phyloP scores from a whole-genome alignment of 176 grass and related monocot species.

The Saccharum spontaneum region DNA sequence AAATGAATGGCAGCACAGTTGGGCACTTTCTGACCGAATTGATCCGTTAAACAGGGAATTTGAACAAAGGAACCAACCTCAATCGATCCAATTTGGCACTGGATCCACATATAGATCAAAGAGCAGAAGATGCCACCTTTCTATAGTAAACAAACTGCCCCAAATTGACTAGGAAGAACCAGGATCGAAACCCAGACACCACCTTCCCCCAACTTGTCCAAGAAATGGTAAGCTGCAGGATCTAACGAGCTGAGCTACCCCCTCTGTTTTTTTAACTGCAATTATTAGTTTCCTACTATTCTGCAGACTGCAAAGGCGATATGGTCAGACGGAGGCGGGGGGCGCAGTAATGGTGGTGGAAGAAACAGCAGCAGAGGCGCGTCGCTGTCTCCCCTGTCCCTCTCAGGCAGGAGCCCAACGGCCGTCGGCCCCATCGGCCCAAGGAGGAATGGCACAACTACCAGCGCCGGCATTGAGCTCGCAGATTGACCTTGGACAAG shows the following conservation, averaged over 20 bases:
- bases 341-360: conserved; percentile 34
- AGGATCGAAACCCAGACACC: neutral
- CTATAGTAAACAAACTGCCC: conserved; percentile 1
- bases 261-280: neutral
- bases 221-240: conserved; percentile 22
- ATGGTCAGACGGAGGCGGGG: conserved; percentile 24
- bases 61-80: conserved; percentile 5
- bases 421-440: conserved; percentile 11
- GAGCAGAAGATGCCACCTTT: conserved; percentile 22
- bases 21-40: neutral
- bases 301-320: conserved; percentile 20
- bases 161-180: neutral
- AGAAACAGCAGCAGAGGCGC: conserved; percentile 37
- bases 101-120: conserved; percentile 25
- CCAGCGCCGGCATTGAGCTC: conserved; percentile 49
- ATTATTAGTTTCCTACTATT: conserved; percentile 22
- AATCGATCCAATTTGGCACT: neutral
- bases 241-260: neutral
- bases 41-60: conserved; percentile 1
- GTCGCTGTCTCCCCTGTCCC: conserved; percentile 39
- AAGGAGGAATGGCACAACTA: conserved; percentile 50
- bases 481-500: conserved; percentile 25
- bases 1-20: conserved; percentile 18
- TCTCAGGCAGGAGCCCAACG: conserved; percentile 30
- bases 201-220: conserved; percentile 4